Conservation (phyloP, 768 basidiomycete species). For the Omphalotus guepiniiformis region DNA sequence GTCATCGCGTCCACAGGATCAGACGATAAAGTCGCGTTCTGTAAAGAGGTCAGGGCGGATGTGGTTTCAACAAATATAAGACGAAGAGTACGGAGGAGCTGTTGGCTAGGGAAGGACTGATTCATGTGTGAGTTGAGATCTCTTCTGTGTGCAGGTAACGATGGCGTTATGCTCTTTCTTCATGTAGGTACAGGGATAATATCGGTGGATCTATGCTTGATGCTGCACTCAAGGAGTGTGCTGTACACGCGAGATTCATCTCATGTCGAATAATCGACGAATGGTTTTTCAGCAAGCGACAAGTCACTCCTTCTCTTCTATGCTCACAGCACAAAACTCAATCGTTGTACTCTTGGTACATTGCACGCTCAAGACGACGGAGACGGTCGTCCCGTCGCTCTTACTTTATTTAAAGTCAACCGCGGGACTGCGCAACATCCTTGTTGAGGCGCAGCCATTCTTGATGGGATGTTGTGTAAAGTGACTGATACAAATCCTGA, state of each 20-base stretch:
- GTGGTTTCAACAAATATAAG: slow-evolving; percentile 76
- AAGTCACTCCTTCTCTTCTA: too few relatives aligned
- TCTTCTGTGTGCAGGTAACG: too few relatives aligned
- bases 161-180: too few relatives aligned
- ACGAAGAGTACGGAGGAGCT: slow-evolving; percentile 47
- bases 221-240: too few relatives aligned
- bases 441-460: slow-evolving; percentile 51
- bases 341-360: too few relatives aligned
- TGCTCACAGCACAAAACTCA: too few relatives aligned
- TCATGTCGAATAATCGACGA: too few relatives aligned
- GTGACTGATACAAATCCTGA: slow-evolving; percentile 51
- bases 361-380: slow-evolving; percentile 51
- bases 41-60: slow-evolving; percentile 59
- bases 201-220: too few relatives aligned
- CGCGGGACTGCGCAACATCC: slow-evolving; percentile 44
- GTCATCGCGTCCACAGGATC: slow-evolving; percentile 72
- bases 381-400: slow-evolving; percentile 53
- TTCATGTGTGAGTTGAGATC: slow-evolving; percentile 44
- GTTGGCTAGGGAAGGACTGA: slow-evolving; percentile 49
- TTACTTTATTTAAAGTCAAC: slow-evolving; percentile 44
- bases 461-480: slow-evolving; percentile 57
- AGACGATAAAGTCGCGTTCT: slow-evolving; percentile 64
- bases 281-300: too few relatives aligned
- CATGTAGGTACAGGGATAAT: too few relatives aligned
- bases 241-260: too few relatives aligned